These are phyloP conservation scores for Gossypium mustelinum DNA, from an alignment of 345 rosid genomes.

Conservation along the genomic window DNA sequence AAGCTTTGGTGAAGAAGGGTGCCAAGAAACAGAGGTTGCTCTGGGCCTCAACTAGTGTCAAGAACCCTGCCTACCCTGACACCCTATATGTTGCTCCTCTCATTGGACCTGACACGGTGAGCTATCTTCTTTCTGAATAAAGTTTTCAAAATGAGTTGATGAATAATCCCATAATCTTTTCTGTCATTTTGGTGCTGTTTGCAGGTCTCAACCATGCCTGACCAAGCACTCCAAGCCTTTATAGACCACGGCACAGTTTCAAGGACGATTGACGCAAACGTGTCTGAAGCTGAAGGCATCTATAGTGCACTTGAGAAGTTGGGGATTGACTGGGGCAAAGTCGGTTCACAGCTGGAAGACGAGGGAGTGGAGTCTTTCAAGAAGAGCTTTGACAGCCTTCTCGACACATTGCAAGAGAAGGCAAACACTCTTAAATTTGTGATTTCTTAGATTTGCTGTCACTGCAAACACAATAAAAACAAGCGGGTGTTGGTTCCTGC, in stretches of 20 bases:
- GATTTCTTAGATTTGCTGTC: slow-evolving; percentile 5
- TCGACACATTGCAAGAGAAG: slow-evolving; percentile 89
- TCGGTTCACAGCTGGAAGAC: slow-evolving; percentile 74
- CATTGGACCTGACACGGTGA: slow-evolving; percentile 90
- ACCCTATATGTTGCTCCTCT: slow-evolving; percentile 88
- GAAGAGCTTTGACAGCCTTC: slow-evolving; percentile 91
- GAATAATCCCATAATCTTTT: neutral
- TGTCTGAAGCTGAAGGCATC: slow-evolving; percentile 90
- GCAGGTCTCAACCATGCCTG: slow-evolving; percentile 98
- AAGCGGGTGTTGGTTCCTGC: slow-evolving; percentile 27
- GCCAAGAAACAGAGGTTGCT: slow-evolving; percentile 94
- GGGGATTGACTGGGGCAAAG: slow-evolving; percentile 83
- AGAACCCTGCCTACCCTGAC: slow-evolving; percentile 91
- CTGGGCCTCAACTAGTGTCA: slow-evolving; percentile 96
- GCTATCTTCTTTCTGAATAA: slow-evolving; percentile 10
- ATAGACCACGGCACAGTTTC: slow-evolving; percentile 73
- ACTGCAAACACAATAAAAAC: slow-evolving; percentile 21
- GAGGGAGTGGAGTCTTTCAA: slow-evolving; percentile 95
- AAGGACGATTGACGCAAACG: slow-evolving; percentile 85
- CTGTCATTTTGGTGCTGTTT: neutral
- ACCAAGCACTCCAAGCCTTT: slow-evolving; percentile 94
- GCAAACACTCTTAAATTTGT: slow-evolving; percentile 70
- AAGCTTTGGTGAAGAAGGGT: slow-evolving; percentile 84
- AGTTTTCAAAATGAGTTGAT: neutral
- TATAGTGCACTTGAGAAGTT: slow-evolving; percentile 94